Evolutionary conservation across 768 basidiomycete species (phyloP), one percentile per base, ranked within the genome.

Genomic region (Rhizopogon rudus): DNA sequence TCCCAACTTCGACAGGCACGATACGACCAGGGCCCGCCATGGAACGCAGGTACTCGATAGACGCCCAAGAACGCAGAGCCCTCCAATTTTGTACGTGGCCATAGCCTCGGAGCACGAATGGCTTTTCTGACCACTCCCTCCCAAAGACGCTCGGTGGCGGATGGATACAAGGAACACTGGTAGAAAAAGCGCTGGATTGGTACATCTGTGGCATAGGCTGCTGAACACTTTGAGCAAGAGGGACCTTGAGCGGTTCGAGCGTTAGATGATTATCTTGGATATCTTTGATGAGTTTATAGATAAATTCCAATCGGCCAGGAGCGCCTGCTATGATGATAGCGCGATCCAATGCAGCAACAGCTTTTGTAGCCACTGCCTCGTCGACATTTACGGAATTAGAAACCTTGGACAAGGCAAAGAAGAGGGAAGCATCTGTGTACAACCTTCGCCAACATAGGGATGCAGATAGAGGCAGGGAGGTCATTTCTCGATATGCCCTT

Each of bases 1-100:
- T 68, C 13, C 96, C 96, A 16, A 97, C 72, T 70, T 98, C 96
- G 6, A 98, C 86, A 5, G 96, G 97, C 1, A 98, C 88, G 5
- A 91, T 72, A 20, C 97, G 80, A 2, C 89, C 94, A 42, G 81
- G 81, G 13, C 97, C 97, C 2, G 88, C 82, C 0, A 84, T 73
- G 4, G 75, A 73, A 13, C 77, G 77, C 1, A 99, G 79, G 66
- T 99, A 98, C 2, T 73, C 67, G 5, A 76, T 70, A 16, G 83
- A 87, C 10, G 68, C 59, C 96, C 96, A 98, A 4, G 82, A 78
- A 9, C 72, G 75, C 58, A 91, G 60, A 1, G 96, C 96, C 5
- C 92, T 88, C 94, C 94, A 98, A 49, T 83, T 72, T 22, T 53
- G 55, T 8, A 84, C 81, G 70, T 79, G 87, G 2, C 76, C 76